phyloP scores from a whole-genome alignment of 2,329 filamentous ascomycete species.

The Blastomyces gilchristii region DNA sequence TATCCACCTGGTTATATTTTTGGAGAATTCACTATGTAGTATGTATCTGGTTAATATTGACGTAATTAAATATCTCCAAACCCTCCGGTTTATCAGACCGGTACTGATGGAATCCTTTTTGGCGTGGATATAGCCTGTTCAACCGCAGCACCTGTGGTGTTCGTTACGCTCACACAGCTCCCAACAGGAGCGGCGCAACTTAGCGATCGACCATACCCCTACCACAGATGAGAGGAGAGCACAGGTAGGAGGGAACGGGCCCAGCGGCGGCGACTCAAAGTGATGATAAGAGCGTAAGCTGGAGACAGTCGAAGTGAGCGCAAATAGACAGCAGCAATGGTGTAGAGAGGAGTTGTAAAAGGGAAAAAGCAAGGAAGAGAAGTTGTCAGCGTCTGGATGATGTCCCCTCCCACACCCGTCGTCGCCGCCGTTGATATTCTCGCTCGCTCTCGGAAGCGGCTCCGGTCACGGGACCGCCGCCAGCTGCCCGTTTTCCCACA shows the following conservation, averaged over 20 bases:
- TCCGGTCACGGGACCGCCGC: not conserved
- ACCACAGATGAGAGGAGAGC: conserved; percentile 8
- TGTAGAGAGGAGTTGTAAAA: not conserved
- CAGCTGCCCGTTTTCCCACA: conserved; percentile 12
- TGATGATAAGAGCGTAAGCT: not conserved
- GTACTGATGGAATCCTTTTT: not conserved
- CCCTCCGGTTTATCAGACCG: not conserved
- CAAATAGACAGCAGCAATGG: not conserved
- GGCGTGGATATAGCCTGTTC: conserved; percentile 20
- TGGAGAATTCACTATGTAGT: not conserved
- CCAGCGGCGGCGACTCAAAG: not conserved
- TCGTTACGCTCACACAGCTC: conserved; percentile 21
- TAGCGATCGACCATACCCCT: conserved; percentile 21
- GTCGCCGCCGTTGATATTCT: not conserved
- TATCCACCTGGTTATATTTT: not conserved
- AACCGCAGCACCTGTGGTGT: conserved; percentile 20
- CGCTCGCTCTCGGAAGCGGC: not conserved
- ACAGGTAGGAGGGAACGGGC: conserved; percentile 4
- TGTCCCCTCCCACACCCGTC: not conserved
- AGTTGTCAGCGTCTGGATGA: not conserved
- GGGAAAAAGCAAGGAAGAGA: not conserved
- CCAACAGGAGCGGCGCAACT: conserved; percentile 20
- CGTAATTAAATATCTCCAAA: not conserved
- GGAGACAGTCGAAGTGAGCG: not conserved
- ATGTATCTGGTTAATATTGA: not conserved